phyloP scores from a whole-genome alignment of 805 yeast species.

The Saccharomycopsis sp. region DNA sequence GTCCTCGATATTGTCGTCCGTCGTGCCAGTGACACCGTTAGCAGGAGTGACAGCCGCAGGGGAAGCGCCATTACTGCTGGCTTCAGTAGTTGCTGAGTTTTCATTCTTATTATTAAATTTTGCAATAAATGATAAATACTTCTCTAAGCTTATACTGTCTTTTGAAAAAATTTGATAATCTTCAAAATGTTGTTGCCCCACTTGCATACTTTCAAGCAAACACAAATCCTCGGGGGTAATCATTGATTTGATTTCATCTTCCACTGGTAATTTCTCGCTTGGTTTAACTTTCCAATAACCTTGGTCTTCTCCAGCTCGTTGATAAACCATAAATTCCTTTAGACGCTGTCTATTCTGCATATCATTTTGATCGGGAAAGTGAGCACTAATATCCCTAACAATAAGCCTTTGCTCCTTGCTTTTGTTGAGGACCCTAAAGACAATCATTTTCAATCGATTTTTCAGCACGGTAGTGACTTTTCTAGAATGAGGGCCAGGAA shows the following conservation, averaged over 20 bases:
- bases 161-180: slow-evolving; percentile 58
- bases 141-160: slow-evolving; percentile 23
- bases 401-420: slow-evolving; percentile 66
- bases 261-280: slow-evolving; percentile 60
- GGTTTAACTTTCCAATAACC: slow-evolving; percentile 89
- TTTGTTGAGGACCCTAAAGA: slow-evolving; percentile 75
- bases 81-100: not conserved
- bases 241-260: slow-evolving; percentile 72
- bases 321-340: slow-evolving; percentile 97
- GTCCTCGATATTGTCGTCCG: slow-evolving; percentile 50
- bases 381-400: slow-evolving; percentile 81
- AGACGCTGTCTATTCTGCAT: slow-evolving; percentile 94
- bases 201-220: slow-evolving; percentile 84
- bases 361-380: slow-evolving; percentile 95
- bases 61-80: not conserved
- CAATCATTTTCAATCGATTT: slow-evolving; percentile 89
- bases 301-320: slow-evolving; percentile 87
- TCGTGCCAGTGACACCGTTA: slow-evolving; percentile 31
- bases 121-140: slow-evolving; percentile 23
- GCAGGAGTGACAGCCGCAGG: slow-evolving; percentile 2
- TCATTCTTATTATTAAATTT: slow-evolving; percentile 28
- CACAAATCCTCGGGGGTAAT: slow-evolving; percentile 89
- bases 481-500: slow-evolving; percentile 97
- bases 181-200: slow-evolving; percentile 81
- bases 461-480: slow-evolving; percentile 90